phyloP scores from a whole-genome alignment of 2,329 filamentous ascomycete species.

The Arthrobotrys iridis region DNA sequence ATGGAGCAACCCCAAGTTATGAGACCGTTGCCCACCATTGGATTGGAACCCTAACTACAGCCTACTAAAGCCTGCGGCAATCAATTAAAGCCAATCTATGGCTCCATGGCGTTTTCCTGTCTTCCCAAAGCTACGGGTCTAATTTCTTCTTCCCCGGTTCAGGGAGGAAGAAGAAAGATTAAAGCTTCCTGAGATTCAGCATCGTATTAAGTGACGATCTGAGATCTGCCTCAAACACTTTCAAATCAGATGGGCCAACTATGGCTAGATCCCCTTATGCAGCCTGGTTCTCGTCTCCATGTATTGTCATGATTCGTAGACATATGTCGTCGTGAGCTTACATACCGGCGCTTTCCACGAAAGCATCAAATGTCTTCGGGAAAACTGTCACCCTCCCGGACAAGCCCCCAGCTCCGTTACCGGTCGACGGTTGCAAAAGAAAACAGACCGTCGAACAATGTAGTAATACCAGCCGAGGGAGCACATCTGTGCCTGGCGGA shows the following conservation, averaged over 20 bases:
- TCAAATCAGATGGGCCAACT: slow-evolving; percentile 46
- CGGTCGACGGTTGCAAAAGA: slow-evolving; percentile 37
- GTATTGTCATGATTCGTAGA: slow-evolving; percentile 35
- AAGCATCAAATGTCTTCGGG: slow-evolving; percentile 40
- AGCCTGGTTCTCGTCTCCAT: slow-evolving; percentile 19
- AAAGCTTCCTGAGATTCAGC: slow-evolving; percentile 28
- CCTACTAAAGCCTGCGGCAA: slow-evolving; percentile 42
- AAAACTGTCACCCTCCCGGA: slow-evolving; percentile 13
- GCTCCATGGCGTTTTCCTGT: slow-evolving; percentile 47
- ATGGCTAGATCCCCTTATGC: slow-evolving; percentile 37
- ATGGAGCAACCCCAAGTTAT: slow-evolving; percentile 35
- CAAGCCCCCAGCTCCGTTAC: slow-evolving; percentile 24
- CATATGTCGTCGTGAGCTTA: slow-evolving; percentile 24
- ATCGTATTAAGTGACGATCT: slow-evolving; percentile 48
- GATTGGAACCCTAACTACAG: slow-evolving; percentile 38
- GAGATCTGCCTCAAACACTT: slow-evolving; percentile 54
- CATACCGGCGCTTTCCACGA: slow-evolving; percentile 43
- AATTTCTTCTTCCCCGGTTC: slow-evolving; percentile 52
- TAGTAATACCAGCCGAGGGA: slow-evolving; percentile 36
- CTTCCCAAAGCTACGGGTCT: slow-evolving; percentile 49
- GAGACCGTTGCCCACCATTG: slow-evolving; percentile 40
- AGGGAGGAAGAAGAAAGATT: slow-evolving; percentile 35
- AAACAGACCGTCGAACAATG: slow-evolving; percentile 33
- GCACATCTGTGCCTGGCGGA: slow-evolving; percentile 48
- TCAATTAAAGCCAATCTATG: slow-evolving; percentile 50